phyloP scores from a whole-genome alignment of 805 yeast genomes.

The Kluyveromyces nonfermentans region DNA sequence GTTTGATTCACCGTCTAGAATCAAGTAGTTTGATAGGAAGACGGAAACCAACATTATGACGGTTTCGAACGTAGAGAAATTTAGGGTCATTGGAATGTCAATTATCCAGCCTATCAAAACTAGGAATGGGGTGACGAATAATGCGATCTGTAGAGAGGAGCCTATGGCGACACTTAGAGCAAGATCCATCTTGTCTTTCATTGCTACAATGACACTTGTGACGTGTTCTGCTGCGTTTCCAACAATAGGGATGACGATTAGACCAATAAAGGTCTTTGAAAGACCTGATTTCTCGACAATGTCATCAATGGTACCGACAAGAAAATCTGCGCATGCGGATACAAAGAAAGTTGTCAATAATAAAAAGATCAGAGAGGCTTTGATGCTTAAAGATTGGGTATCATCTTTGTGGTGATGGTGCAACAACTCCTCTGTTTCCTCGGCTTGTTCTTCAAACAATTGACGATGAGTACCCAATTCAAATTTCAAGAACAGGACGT shows the following conservation, averaged over 20 bases:
- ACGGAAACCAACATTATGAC: constrained; percentile 86
- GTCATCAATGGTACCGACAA: constrained; percentile 88
- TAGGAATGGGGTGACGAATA: constrained; percentile 92
- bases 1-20: constrained; percentile 89
- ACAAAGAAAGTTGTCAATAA: constrained; percentile 65
- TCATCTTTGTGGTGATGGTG: constrained; percentile 16
- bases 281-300: constrained; percentile 77
- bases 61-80: constrained; percentile 89
- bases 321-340: constrained; percentile 84
- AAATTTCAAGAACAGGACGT: constrained; percentile 71
- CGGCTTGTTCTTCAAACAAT: constrained; percentile 53
- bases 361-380: constrained; percentile 45
- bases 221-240: constrained; percentile 99
- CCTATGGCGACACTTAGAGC: constrained; percentile 97
- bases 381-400: constrained; percentile 36
- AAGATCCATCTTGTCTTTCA: constrained; percentile 93
- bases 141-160: constrained; percentile 87
- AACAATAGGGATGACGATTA: constrained; percentile 89
- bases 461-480: constrained; percentile 80
- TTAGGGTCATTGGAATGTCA: constrained; percentile 86
- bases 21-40: constrained; percentile 75
- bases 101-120: constrained; percentile 90
- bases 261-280: constrained; percentile 90
- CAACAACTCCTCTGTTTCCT: constrained; percentile 31
- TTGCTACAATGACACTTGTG: constrained; percentile 90